Percentiles rank a stretch among this genome's conserved stretches.
phyloP scores from a whole-genome alignment of 2,329 filamentous ascomycete genomes.

The Phaeosphaeriaceae sp. region DNA sequence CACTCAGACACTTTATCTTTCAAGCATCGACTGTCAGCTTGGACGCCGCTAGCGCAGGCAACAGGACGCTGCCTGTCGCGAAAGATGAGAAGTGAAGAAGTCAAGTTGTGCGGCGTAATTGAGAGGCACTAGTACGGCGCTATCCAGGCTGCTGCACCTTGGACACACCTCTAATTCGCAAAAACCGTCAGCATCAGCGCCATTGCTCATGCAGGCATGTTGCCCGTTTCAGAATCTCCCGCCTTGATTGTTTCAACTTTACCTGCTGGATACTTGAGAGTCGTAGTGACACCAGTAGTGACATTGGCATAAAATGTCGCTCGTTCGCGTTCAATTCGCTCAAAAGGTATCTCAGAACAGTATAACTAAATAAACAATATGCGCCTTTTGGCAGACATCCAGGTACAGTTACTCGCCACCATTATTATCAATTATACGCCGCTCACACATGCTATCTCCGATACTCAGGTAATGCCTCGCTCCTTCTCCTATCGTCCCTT shows the following conservation, averaged over 20 bases:
- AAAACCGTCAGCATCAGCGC: not conserved
- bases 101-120: not conserved
- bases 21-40: not conserved
- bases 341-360: not conserved
- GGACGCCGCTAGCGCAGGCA: not conserved
- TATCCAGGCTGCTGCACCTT: not conserved
- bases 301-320: not conserved
- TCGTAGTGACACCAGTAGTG: too few species aligned
- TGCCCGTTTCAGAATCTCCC: not conserved
- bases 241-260: too few species aligned
- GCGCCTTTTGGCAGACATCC: not conserved
- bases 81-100: not conserved
- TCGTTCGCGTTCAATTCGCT: not conserved
- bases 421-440: conserved; percentile 3
- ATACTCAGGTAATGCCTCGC: conserved; percentile 42
- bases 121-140: not conserved
- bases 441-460: conserved; percentile 23
- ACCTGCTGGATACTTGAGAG: too few species aligned
- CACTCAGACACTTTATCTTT: not conserved
- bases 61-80: not conserved
- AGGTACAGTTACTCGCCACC: not conserved
- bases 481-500: conserved; percentile 17
- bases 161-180: not conserved
- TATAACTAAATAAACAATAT: not conserved
- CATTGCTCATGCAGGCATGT: not conserved